Conservation (phyloP, 208 protist genomes). For the Trypanosoma cruzi region DNA sequence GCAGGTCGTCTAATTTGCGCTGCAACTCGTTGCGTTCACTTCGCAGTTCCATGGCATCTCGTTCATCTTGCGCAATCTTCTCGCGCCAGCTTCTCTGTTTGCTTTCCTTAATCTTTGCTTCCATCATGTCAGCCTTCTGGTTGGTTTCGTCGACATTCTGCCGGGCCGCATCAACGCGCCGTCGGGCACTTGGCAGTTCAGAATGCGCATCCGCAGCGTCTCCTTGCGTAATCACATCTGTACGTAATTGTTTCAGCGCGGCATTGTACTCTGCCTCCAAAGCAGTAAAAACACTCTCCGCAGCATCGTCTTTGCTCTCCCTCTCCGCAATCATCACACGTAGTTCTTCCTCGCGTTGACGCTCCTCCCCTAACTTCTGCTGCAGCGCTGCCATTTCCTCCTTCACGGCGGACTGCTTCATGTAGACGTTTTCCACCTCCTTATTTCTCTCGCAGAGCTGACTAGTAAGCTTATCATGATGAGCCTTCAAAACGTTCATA, state of each 20-base stretch:
- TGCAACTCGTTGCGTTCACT: constrained; percentile 14
- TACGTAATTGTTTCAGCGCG: constrained; percentile 30
- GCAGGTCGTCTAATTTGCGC: constrained; percentile 38
- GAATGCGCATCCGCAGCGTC: constrained; percentile 27
- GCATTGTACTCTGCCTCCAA: constrained; percentile 24
- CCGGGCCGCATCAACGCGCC: constrained; percentile 23
- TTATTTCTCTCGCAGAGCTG: constrained; percentile 29
- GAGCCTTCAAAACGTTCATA: constrained; percentile 42
- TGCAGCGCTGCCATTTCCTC: constrained; percentile 33
- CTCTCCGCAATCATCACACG: constrained; percentile 30
- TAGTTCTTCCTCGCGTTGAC: constrained; percentile 26
- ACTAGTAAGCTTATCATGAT: constrained; percentile 38
- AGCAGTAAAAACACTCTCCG: constrained; percentile 28
- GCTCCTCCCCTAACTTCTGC: constrained; percentile 26
- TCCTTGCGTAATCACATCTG: constrained; percentile 34
- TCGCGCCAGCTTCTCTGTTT: constrained; percentile 32
- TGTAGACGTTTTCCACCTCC: constrained; percentile 29
- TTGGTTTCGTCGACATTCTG: constrained; percentile 19
- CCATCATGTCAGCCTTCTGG: constrained; percentile 43
- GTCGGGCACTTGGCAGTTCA: constrained; percentile 20
- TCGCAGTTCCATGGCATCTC: constrained; percentile 11
- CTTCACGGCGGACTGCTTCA: constrained; percentile 29
- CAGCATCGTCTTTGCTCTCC: constrained; percentile 35
- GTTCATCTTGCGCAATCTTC: constrained; percentile 17
- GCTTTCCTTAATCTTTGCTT: constrained; percentile 37